Conservation (phyloP, 1,284 basidiomycete genomes). For the Albatrellus sp. region DNA sequence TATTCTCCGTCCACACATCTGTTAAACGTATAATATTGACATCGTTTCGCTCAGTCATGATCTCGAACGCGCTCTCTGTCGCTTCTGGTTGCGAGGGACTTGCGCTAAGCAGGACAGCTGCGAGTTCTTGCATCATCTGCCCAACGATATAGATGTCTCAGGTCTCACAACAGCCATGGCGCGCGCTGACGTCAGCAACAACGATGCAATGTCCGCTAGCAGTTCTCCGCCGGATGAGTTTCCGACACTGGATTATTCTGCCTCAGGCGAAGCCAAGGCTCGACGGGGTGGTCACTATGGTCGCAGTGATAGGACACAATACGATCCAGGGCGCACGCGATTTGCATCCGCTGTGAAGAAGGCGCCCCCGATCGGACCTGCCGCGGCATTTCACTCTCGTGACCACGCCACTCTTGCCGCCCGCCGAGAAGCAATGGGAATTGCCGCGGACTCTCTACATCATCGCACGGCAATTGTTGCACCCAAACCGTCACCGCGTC, state of each 20-base stretch:
- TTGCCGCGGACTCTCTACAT: conserved; percentile 47
- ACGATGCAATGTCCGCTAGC: conserved; percentile 22
- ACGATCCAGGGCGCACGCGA: conserved; percentile 72
- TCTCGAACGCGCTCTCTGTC: conserved; percentile 84
- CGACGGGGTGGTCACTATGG: conserved; percentile 27
- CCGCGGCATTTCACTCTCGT: conserved; percentile 15
- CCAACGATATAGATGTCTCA: conserved; percentile 64
- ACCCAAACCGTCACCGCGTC: conserved; percentile 74
- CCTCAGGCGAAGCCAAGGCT: conserved; percentile 30
- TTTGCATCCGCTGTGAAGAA: conserved; percentile 79
- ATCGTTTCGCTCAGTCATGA: conserved; percentile 50
- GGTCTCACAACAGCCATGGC: conserved; percentile 61
- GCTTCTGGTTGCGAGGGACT: conserved; percentile 95
- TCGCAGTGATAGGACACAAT: conserved; percentile 28
- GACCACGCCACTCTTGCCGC: conserved; percentile 27
- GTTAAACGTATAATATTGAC: conserved; percentile 5
- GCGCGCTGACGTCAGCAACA: conserved; percentile 47
- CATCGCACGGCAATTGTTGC: conserved; percentile 59
- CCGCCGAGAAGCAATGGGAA: conserved; percentile 42
- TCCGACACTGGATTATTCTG: conserved; percentile 49
- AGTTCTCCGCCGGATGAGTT: conserved; percentile 71
- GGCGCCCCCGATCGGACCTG: conserved; percentile 21
- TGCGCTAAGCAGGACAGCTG: conserved; percentile 89
- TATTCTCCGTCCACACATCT: conserved; percentile 1
- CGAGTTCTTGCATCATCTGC: conserved; percentile 85